Conservation (phyloP, 257 asterid species). For the Salvia splendens region DNA sequence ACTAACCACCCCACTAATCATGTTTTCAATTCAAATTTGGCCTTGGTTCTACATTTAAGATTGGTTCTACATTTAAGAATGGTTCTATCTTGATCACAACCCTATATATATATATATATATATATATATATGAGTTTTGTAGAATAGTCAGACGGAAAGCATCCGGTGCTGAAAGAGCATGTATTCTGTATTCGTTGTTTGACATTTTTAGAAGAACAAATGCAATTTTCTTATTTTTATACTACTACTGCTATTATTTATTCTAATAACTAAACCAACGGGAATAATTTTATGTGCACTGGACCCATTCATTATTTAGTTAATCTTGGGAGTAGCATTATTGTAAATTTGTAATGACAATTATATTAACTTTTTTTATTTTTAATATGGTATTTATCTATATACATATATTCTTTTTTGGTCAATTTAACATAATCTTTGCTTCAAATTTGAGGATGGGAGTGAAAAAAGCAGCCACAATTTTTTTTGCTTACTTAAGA, state of each 20-base stretch:
- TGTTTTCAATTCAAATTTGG: no score
- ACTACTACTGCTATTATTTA: neutral
- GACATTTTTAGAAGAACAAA: slow-evolving; percentile 21
- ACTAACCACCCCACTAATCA: no score
- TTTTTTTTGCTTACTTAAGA: neutral
- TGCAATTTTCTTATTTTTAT: neutral
- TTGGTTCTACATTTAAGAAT: no score
- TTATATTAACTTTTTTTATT: no score
- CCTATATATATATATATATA: no score
- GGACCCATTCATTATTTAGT: neutral
- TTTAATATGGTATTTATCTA: neutral
- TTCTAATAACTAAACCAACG: neutral
- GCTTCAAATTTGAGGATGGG: no score
- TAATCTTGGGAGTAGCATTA: neutral
- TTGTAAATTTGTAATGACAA: no score
- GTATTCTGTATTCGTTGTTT: slow-evolving; percentile 15
- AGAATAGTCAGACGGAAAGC: neutral
- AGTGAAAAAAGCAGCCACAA: no score
- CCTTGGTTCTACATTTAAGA: no score
- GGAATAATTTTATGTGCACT: neutral
- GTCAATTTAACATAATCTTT: no score
- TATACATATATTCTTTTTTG: no score
- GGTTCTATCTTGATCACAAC: no score
- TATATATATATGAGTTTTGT: neutral
- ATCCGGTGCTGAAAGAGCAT: slow-evolving; percentile 1